phyloP scores from a whole-genome alignment of 192 early-diverging fungal species.

The Jimgerdemannia lactiflua region DNA sequence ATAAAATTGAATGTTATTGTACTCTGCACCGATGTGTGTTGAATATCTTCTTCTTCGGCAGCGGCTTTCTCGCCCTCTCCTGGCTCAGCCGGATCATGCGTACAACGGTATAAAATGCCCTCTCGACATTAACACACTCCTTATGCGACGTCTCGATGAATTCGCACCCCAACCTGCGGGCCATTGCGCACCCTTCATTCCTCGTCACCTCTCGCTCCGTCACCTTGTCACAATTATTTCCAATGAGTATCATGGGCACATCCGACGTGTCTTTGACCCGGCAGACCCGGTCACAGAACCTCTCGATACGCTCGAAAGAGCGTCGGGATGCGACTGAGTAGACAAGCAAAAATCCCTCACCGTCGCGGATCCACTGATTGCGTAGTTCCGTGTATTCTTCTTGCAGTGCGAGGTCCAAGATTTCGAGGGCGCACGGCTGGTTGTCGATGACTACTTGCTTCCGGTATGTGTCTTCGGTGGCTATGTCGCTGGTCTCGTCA shows the following conservation, averaged over 20 bases:
- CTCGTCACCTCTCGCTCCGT: conserved; percentile 63
- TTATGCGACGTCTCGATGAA: neutral
- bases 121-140: neutral
- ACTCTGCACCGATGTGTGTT: no score
- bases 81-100: neutral
- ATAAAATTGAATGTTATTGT: no score
- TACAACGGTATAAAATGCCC: neutral
- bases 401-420: neutral
- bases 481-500: neutral
- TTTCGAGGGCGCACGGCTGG: neutral
- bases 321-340: neutral
- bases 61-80: no score
- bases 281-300: neutral
- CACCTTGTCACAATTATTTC: conserved; percentile 92
- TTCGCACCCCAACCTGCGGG: conserved; percentile 40
- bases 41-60: no score
- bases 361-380: neutral
- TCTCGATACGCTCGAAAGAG: neutral
- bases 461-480: neutral
- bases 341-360: neutral
- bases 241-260: conserved; percentile 88
- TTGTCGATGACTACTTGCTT: neutral
- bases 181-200: conserved; percentile 64
- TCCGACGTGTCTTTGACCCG: conserved; percentile 29
- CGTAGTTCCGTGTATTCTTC: neutral